A percentile compares a stretch with the other conserved stretches of the same genome.
Conservation (phyloP, 1,139 yeast species). For the Saccharomycopsis crataegensis region DNA sequence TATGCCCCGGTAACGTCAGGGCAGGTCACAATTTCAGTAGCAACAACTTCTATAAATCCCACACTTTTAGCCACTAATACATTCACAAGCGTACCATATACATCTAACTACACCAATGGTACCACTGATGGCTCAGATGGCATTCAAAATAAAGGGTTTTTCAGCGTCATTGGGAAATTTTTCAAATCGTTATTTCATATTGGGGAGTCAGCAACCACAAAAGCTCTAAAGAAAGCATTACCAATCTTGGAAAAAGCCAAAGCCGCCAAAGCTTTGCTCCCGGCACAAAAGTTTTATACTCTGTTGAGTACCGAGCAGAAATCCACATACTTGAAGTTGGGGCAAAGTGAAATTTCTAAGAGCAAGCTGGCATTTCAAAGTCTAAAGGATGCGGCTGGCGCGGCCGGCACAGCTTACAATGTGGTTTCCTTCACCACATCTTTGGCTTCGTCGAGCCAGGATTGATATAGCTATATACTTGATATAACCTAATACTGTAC, state of each 20-base stretch:
- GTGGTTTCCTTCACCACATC: too few relatives aligned
- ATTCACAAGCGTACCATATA: neutral
- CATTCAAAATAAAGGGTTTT: slow-evolving; percentile 14
- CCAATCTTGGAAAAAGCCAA: slow-evolving; percentile 2
- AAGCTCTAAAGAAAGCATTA: slow-evolving; percentile 8
- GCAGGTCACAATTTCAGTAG: neutral
- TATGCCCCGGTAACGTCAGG: slow-evolving; percentile 3
- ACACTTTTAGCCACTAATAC: neutral
- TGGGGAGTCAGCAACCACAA: slow-evolving; percentile 4
- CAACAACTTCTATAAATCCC: neutral
- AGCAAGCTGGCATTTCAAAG: neutral
- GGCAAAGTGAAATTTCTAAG: slow-evolving; percentile 4
- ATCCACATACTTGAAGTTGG: neutral
- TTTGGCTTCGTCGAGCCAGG: too few relatives aligned
- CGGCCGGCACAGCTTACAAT: neutral
- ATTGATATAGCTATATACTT: too few relatives aligned
- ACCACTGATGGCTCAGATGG: neutral
- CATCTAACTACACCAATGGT: neutral
- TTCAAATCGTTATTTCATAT: slow-evolving; percentile 11
- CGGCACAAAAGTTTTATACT: slow-evolving; percentile 4
- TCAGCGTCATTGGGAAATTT: slow-evolving; percentile 14
- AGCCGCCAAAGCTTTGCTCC: slow-evolving; percentile 2
- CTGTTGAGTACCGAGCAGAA: slow-evolving; percentile 2
- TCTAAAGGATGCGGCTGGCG: neutral
- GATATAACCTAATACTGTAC: too few relatives aligned